Evolutionary conservation across 2,329 filamentous ascomycete genomes (phyloP).

Genomic region (Sclerotinia borealis): DNA sequence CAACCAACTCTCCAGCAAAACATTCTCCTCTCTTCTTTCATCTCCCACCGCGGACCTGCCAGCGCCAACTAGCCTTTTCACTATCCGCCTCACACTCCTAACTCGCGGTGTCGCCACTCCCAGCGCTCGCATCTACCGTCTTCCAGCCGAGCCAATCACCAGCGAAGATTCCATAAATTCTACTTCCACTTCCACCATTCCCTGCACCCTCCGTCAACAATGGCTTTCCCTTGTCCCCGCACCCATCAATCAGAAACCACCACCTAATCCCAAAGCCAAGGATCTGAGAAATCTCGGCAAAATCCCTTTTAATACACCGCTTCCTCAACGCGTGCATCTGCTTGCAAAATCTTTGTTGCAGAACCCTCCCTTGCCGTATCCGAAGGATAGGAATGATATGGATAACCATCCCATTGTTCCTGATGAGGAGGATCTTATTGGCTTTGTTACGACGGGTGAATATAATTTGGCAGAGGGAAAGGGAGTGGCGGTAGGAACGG

Average conservation of each 20-base stretch:
- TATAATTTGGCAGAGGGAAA: slow-evolving; percentile 73
- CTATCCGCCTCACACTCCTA: slow-evolving; percentile 60
- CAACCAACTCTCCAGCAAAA: slow-evolving; percentile 18
- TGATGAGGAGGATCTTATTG: slow-evolving; percentile 67
- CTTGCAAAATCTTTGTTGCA: slow-evolving; percentile 45
- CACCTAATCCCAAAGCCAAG: slow-evolving; percentile 23
- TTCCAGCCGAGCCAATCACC: slow-evolving; percentile 40
- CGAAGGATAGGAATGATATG: slow-evolving; percentile 26
- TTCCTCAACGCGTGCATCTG: slow-evolving; percentile 34
- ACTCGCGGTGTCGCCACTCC: slow-evolving; percentile 63
- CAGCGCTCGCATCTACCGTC: slow-evolving; percentile 79
- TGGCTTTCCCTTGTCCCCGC: slow-evolving; percentile 60
- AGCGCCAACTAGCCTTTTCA: slow-evolving; percentile 43
- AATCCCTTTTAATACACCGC: slow-evolving; percentile 29
- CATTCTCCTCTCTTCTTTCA: slow-evolving; percentile 24
- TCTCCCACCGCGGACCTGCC: slow-evolving; percentile 23
- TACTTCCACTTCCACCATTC: slow-evolving; percentile 17
- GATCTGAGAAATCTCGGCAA: slow-evolving; percentile 13
- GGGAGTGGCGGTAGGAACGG: slow-evolving; percentile 67
- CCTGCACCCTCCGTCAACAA: slow-evolving; percentile 49
- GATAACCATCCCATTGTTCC: slow-evolving; percentile 63
- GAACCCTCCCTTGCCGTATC: slow-evolving; percentile 37
- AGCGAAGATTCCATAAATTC: slow-evolving; percentile 35
- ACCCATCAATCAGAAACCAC: slow-evolving; percentile 21
- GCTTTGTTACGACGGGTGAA: slow-evolving; percentile 83